Conservation (phyloP, 2,329 filamentous ascomycete species). For the Aspergillus felis region DNA sequence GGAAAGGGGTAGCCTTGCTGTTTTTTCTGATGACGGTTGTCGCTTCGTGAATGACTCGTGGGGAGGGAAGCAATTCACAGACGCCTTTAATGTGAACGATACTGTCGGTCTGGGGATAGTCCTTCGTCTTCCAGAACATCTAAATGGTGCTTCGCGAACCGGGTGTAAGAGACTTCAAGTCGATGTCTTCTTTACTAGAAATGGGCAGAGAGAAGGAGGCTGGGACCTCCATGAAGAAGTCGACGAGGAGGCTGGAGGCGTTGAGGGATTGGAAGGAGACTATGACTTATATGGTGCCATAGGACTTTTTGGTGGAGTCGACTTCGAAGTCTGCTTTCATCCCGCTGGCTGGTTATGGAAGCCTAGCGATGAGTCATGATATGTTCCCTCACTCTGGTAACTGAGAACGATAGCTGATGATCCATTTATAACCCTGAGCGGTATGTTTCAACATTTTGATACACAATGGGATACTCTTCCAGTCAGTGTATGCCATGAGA, state of each 20-base stretch:
- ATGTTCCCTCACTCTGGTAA: not conserved
- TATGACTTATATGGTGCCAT: constrained; percentile 59
- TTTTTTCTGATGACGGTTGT: constrained; percentile 61
- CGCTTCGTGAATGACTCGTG: constrained; percentile 60
- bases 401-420: not conserved
- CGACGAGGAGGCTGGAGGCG: constrained; percentile 54
- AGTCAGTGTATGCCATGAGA: not conserved
- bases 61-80: constrained; percentile 57
- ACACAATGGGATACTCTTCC: not conserved
- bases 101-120: constrained; percentile 58
- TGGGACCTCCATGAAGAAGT: constrained; percentile 61
- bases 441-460: not conserved
- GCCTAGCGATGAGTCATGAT: constrained; percentile 1
- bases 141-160: constrained; percentile 29
- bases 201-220: constrained; percentile 48
- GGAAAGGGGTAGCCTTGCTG: constrained; percentile 58
- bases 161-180: constrained; percentile 35
- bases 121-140: constrained; percentile 41
- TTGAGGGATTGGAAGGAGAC: constrained; percentile 66
- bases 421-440: not conserved
- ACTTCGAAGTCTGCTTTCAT: constrained; percentile 55
- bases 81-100: constrained; percentile 50
- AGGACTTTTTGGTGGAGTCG: constrained; percentile 59
- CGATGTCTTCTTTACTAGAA: constrained; percentile 57
- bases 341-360: constrained; percentile 46